A percentile compares a stretch with the other conserved stretches of the same genome.
Evolutionary conservation across 305 asterid species (phyloP).

Genomic region (Fraxinus xanthoxyloides): DNA sequence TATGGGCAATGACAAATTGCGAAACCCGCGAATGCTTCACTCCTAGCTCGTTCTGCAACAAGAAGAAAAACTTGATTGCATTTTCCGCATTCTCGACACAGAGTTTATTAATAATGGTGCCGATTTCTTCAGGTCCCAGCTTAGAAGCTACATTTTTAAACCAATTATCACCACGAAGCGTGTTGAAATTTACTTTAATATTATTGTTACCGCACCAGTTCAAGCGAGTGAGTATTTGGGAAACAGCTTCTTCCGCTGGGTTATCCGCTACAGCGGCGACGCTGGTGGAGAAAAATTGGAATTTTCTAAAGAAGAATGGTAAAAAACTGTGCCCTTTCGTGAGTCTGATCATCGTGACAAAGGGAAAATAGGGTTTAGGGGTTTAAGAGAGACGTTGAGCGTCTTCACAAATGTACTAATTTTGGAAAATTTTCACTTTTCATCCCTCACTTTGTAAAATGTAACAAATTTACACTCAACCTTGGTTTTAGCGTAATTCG

Average conservation of each 20-base stretch:
- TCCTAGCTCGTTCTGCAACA: constrained; percentile 56
- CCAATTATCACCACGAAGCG: constrained; percentile 29
- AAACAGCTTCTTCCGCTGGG: constrained; percentile 33
- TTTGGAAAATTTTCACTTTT: background rate
- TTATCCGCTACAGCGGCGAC: constrained; percentile 31
- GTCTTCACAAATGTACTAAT: background rate
- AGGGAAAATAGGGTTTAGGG: background rate
- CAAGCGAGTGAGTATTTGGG: constrained; percentile 38
- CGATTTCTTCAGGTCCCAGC: constrained; percentile 43
- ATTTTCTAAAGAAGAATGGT: constrained; percentile 23
- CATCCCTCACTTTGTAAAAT: background rate
- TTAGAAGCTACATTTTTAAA: constrained; percentile 32
- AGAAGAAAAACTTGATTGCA: constrained; percentile 63
- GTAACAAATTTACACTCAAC: background rate
- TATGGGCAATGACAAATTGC: constrained; percentile 49
- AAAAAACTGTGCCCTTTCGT: constrained; percentile 30
- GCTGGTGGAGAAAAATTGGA: constrained; percentile 22
- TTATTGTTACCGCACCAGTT: constrained; percentile 21
- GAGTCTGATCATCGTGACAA: constrained; percentile 36
- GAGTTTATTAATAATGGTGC: constrained; percentile 40
- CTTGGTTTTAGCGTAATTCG: background rate
- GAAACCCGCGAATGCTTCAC: constrained; percentile 42
- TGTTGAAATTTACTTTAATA: constrained; percentile 25
- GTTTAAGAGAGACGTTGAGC: constrained; percentile 19
- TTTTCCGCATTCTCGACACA: constrained; percentile 32